Evolutionary conservation across 75 land plant genomes (phyloP), one percentile per base, ranked within the genome.

Genomic region (Azolla pinnata): DNA sequence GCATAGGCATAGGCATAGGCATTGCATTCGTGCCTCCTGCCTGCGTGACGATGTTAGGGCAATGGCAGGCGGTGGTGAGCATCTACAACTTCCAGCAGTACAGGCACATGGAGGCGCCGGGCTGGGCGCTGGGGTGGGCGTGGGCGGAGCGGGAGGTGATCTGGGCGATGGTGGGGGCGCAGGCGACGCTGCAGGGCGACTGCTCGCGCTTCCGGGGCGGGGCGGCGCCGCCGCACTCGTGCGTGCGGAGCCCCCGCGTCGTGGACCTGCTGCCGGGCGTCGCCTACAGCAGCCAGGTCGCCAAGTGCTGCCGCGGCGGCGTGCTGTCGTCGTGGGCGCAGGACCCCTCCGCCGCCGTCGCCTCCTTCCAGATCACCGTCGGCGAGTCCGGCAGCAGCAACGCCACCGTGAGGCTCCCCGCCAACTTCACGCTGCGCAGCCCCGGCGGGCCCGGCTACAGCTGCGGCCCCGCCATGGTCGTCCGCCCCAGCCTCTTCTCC

Each of bases 401-500:
- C 67, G 81, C 75, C 62, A 79, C 87, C 21, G 84, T 87, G 28
- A 61, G 55, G 34, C 51, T 83, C 14, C 92, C 92, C 1, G 79
- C 69, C 46, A 81, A 87, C 49, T 83, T 81, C 66, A 81, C 87
- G 0, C 74, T 87, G 14, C 64, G 31, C 54, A 81, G 85, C 3
- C 91, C 91, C 20, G 92, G 87, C 20, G 92, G 87, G 1, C 84
- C 87, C n/a, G 92, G 92, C 17, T 87, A 87, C 59, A 83, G 87
- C 31, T 87, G 92, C 54, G 84, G 92, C 7, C 71, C 73, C 2
- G 87, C 84, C 0, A 72, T 67, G 61, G 59, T 70, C 54, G 87
- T 61, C 49, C 74, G 59, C 48, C 74, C 84, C 17, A 83, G 66
- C 44, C 59, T 63, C 59, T 87, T 79, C 52, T 16, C 75, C 0